Base-by-base conservation (phyloP, 805 yeast genomes). In the Lachancea meyersii region DNA sequence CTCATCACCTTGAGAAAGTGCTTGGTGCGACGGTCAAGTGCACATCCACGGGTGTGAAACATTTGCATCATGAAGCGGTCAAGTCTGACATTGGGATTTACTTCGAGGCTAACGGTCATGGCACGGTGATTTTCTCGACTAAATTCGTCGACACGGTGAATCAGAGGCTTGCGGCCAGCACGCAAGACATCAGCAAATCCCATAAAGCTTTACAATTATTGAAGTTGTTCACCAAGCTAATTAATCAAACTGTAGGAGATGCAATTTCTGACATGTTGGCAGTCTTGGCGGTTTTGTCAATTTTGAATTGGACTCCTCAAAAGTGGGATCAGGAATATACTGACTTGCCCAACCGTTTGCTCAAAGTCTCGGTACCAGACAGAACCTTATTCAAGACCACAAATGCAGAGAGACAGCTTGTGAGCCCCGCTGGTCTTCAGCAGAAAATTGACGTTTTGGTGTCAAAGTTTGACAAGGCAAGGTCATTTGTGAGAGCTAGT, bases 61-160 rank as follows among this genome's bases (percentile, higher is more conserved):
- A 93, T 66, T 70, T 93, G 49, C 98, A 93, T 61, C 97, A 91
- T 57, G 74, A 67, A 46, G 95, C 88, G 39, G 93, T 95, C 1
- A 73, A 78, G 33, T 93, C 76, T 57, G 97, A 88, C 56, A 74
- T 91, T 48, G 98, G 98, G 20, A 80, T 93, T 13, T 93, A 93
- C 65, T 93, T 93, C 55, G 98, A 93, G 68, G 98, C 98, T 41
- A 93, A 93, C 60, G 98, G 98, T n/a, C 98, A 93, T 60, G 98
- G 98, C 11, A 93, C 98, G 0, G 95, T 91, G 5, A 70, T 87
- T 17, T 93, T 93, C 60, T 78, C 86, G 4, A 72, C 77, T 1
- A 61, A 66, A 11, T 76, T 77, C 43, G 63, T 63, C 19, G 54
- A 58, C 24, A 58, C 69, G n/a, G 53, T 63, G 36, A 51, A 61